These are phyloP conservation scores for Metschnikowia cubensis DNA, from an alignment of 805 yeast genomes.

Conservation along the genomic window DNA sequence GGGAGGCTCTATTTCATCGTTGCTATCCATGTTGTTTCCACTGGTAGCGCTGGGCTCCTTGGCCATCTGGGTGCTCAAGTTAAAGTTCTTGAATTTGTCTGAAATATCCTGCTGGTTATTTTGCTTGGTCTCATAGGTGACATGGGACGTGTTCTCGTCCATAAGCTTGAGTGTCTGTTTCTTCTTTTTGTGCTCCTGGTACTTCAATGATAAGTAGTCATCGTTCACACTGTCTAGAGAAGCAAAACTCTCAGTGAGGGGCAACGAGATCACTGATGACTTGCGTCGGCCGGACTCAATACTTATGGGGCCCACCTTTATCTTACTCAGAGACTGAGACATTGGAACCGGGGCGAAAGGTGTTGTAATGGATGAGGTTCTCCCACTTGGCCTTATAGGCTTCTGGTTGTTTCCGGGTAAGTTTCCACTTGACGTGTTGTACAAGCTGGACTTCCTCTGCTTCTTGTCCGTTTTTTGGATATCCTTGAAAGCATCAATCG, in stretches of 20 bases:
- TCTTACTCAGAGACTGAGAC: slow-evolving; percentile 13
- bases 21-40: slow-evolving; percentile 7
- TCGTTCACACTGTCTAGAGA: slow-evolving; percentile 68
- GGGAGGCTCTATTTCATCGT: slow-evolving; percentile 23
- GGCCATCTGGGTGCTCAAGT: slow-evolving; percentile 37
- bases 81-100: slow-evolving; percentile 34
- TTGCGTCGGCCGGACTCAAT: slow-evolving; percentile 25
- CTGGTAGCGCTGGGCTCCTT: slow-evolving; percentile 1
- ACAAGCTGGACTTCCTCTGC: slow-evolving; percentile 27
- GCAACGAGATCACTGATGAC: slow-evolving; percentile 71
- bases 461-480: slow-evolving; percentile 40
- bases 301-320: slow-evolving; percentile 35
- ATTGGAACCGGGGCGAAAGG: neutral
- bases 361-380: neutral
- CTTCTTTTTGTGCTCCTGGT: slow-evolving; percentile 28
- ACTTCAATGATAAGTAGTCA: slow-evolving; percentile 44
- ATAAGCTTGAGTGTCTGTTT: slow-evolving; percentile 8
- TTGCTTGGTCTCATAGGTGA: slow-evolving; percentile 2
- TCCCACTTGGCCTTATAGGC: slow-evolving; percentile 4
- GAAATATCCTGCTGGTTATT: slow-evolving; percentile 4
- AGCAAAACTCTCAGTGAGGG: slow-evolving; percentile 72
- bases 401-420: slow-evolving; percentile 8
- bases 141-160: slow-evolving; percentile 7
- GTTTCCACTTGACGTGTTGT: slow-evolving; percentile 10
- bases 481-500: slow-evolving; percentile 41